Evolutionary conservation across 345 rosid species (phyloP).

Genomic region (Erysimum cheiranthoides): DNA sequence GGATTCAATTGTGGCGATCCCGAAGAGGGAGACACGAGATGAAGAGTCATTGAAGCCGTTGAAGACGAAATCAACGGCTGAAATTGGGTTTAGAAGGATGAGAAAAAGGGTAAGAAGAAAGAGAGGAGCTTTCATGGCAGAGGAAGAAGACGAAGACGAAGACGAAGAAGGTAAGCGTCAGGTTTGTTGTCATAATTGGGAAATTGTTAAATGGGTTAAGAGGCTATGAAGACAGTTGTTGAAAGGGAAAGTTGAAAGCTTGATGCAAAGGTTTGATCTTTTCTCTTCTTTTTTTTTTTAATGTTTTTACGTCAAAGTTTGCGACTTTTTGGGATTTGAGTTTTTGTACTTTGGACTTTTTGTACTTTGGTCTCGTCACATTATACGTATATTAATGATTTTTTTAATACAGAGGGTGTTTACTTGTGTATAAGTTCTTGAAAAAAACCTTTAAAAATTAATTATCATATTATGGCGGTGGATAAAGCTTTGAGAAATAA

Average conservation of each 20-base stretch:
- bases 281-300: background rate
- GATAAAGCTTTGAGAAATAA: background rate
- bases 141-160: conserved; percentile 15
- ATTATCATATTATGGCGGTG: background rate
- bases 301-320: conserved; percentile 15
- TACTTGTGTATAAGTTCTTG: no score
- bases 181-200: conserved; percentile 25
- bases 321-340: conserved; percentile 4
- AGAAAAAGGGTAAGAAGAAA: conserved; percentile 40
- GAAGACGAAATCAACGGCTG: conserved; percentile 65
- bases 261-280: conserved; percentile 3
- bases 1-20: conserved; percentile 51
- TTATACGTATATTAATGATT: conserved; percentile 7
- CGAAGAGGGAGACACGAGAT: conserved; percentile 39
- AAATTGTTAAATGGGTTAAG: background rate
- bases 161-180: background rate
- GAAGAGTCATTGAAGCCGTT: conserved; percentile 64
- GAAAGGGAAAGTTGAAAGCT: conserved; percentile 27
- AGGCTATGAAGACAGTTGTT: conserved; percentile 36
- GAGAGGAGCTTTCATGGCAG: conserved; percentile 42
- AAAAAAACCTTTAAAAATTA: no score
- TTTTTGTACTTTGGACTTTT: conserved; percentile 3
- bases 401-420: background rate
- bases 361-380: background rate
- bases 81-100: conserved; percentile 34